phyloP scores from a whole-genome alignment of 2,329 filamentous ascomycete species.

The Camillea tinctor region DNA sequence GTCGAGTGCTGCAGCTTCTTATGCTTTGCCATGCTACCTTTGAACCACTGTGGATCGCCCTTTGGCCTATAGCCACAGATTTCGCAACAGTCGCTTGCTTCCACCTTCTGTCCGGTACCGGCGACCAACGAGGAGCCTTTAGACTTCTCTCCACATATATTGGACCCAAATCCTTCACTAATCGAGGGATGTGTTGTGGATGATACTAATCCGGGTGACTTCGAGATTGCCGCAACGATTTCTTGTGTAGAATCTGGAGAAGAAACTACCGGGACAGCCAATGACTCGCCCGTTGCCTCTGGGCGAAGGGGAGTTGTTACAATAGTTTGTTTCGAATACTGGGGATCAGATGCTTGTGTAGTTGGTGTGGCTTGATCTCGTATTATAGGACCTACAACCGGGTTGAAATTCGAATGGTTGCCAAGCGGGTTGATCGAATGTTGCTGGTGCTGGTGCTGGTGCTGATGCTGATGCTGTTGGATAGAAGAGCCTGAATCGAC shows the following conservation, averaged over 20 bases:
- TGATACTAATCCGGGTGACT: neutral
- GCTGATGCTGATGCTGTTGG: conserved; percentile 18
- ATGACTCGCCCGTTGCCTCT: conserved; percentile 19
- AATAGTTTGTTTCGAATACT: conserved; percentile 10
- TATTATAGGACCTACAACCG: conserved; percentile 13
- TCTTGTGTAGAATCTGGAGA: conserved; percentile 16
- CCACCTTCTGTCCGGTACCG: conserved; percentile 33
- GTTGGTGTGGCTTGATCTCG: conserved; percentile 14
- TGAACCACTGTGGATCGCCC: conserved; percentile 58
- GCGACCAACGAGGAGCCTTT: conserved; percentile 8
- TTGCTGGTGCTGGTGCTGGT: conserved; percentile 14
- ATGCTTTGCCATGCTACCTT: conserved; percentile 58
- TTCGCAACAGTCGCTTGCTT: conserved; percentile 47
- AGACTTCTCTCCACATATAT: conserved; percentile 10
- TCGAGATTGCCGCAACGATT: conserved; percentile 4
- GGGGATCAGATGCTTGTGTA: conserved; percentile 6
- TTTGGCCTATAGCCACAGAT: conserved; percentile 56
- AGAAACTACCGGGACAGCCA: conserved; percentile 14
- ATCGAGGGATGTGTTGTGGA: conserved; percentile 2
- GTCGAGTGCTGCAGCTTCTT: conserved; percentile 53
- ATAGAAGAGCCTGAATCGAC: conserved; percentile 10
- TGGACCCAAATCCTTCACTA: conserved; percentile 16
- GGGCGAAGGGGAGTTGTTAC: conserved; percentile 7
- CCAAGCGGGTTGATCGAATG: conserved; percentile 1
- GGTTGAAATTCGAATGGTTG: conserved; percentile 10